Conservation (phyloP, 495 filamentous ascomycete genomes). For the Amniculicola lignicola region DNA sequence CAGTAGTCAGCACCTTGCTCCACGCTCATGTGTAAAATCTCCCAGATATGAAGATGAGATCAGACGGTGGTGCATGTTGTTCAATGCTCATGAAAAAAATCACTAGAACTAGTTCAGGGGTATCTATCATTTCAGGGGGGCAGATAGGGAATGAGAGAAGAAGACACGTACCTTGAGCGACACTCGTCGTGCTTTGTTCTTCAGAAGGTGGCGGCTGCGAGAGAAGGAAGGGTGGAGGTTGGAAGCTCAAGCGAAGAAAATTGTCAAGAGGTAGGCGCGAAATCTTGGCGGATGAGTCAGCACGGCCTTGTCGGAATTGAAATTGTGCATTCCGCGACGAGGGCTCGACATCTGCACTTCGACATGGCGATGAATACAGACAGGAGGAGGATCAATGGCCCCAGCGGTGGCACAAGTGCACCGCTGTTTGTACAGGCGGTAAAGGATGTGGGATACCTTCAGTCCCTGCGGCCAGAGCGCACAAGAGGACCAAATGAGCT, state of each 20-base stretch:
- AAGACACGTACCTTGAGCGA: constrained; percentile 16
- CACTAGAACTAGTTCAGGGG: constrained; percentile 58
- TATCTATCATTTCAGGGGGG: constrained; percentile 30
- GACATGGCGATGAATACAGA: constrained; percentile 61
- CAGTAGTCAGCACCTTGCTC: constrained; percentile 1
- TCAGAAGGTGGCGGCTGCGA: background rate
- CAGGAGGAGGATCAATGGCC: constrained; percentile 87
- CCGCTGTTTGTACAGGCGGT: constrained; percentile 59
- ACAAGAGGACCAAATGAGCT: constrained; percentile 54
- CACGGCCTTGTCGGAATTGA: background rate
- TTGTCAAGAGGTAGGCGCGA: constrained; percentile 2
- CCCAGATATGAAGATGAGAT: constrained; percentile 39
- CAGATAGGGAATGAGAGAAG: constrained; percentile 31
- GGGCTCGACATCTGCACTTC: background rate
- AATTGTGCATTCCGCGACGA: background rate
- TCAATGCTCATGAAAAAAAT: constrained; percentile 77
- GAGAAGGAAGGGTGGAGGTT: background rate
- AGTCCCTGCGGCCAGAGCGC: constrained; percentile 53
- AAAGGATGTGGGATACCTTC: constrained; percentile 38
- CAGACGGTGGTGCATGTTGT: constrained; percentile 99
- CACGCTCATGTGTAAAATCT: background rate
- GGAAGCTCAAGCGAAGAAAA: constrained; percentile 4
- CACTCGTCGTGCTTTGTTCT: too few relatives aligned
- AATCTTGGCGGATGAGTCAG: constrained; percentile 6
- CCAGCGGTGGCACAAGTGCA: constrained; percentile 70